Conservation (phyloP, 2,329 filamentous ascomycete genomes). For the Aspergillus puulaauensis region DNA sequence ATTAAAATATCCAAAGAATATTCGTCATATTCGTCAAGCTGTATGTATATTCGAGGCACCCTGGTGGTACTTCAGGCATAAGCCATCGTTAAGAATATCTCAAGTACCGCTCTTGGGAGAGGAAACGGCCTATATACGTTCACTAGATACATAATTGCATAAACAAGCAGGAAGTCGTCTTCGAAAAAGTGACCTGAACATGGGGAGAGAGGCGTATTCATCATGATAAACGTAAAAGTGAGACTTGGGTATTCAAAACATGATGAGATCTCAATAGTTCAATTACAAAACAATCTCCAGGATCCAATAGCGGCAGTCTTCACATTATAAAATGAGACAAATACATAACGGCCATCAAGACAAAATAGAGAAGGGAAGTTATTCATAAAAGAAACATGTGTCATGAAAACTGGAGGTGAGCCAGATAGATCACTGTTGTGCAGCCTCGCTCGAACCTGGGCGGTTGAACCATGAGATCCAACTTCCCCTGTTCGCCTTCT, state of each 20-base stretch:
- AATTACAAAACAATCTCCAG: constrained; percentile 10
- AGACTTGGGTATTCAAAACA: constrained; percentile 19
- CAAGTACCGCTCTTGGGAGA: constrained; percentile 17
- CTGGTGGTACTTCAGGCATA: background rate
- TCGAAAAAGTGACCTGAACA: background rate
- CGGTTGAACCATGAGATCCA: constrained; percentile 50
- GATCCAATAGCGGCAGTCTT: background rate
- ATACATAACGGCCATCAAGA: background rate
- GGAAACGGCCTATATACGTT: constrained; percentile 20
- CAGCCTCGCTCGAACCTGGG: constrained; percentile 27
- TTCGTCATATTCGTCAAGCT: background rate
- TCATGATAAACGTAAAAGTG: constrained; percentile 14
- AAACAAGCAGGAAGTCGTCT: constrained; percentile 8
- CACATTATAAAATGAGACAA: background rate
- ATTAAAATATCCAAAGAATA: background rate
- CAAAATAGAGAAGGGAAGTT: constrained; percentile 3
- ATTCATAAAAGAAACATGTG: background rate
- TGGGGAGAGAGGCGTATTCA: constrained; percentile 6
- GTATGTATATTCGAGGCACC: background rate
- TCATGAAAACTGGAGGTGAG: constrained; percentile 4
- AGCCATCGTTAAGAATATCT: constrained; percentile 5
- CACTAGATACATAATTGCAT: constrained; percentile 18
- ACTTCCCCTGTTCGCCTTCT: constrained; percentile 47
- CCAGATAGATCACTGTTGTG: constrained; percentile 13
- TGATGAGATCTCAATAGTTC: constrained; percentile 13